A percentile compares a stretch with the other conserved stretches of the same genome.
phyloP scores from a whole-genome alignment of 2,329 filamentous ascomycete genomes.

The Fusarium virguliforme region DNA sequence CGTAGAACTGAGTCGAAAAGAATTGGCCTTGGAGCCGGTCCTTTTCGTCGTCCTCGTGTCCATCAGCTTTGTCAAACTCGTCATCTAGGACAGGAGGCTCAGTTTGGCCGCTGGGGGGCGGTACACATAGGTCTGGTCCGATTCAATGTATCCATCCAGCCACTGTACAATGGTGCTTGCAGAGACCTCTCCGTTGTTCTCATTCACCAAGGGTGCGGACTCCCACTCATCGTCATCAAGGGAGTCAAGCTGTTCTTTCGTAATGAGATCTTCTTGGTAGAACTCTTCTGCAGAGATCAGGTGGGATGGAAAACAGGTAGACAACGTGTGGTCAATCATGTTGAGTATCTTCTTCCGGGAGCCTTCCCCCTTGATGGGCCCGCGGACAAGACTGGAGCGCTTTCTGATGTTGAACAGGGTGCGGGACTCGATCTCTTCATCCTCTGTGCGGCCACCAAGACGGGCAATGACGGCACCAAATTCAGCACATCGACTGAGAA shows the following conservation, averaged over 20 bases:
- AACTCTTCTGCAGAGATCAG: slow-evolving; percentile 72
- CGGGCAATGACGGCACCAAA: slow-evolving; percentile 70
- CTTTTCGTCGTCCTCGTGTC: slow-evolving; percentile 42
- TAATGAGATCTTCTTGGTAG: slow-evolving; percentile 71
- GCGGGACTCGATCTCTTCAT: slow-evolving; percentile 74
- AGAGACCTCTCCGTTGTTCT: slow-evolving; percentile 10
- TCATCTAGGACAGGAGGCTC: slow-evolving; percentile 20
- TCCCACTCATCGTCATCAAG: slow-evolving; percentile 51
- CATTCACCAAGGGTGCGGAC: slow-evolving; percentile 7
- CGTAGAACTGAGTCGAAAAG: slow-evolving; percentile 46
- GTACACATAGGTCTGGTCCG: slow-evolving; percentile 44
- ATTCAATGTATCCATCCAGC: slow-evolving; percentile 40
- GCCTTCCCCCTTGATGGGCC: slow-evolving; percentile 18
- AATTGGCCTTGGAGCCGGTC: slow-evolving; percentile 72
- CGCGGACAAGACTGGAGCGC: slow-evolving; percentile 36
- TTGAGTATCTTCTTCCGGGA: slow-evolving; percentile 29
- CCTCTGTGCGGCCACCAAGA: slow-evolving; percentile 78
- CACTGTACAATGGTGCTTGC: slow-evolving; percentile 33
- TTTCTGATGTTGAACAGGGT: slow-evolving; percentile 76
- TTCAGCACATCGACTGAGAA: slow-evolving; percentile 74
- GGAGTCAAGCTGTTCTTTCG: slow-evolving; percentile 74
- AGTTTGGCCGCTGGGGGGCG: slow-evolving; percentile 40
- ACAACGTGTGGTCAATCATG: slow-evolving; percentile 29
- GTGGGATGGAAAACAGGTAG: slow-evolving; percentile 55
- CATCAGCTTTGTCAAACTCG: slow-evolving; percentile 10